Evolutionary conservation across 768 basidiomycete species (phyloP), one percentile per base, ranked within the genome.

Genomic region (Tricholoma saponaceum): DNA sequence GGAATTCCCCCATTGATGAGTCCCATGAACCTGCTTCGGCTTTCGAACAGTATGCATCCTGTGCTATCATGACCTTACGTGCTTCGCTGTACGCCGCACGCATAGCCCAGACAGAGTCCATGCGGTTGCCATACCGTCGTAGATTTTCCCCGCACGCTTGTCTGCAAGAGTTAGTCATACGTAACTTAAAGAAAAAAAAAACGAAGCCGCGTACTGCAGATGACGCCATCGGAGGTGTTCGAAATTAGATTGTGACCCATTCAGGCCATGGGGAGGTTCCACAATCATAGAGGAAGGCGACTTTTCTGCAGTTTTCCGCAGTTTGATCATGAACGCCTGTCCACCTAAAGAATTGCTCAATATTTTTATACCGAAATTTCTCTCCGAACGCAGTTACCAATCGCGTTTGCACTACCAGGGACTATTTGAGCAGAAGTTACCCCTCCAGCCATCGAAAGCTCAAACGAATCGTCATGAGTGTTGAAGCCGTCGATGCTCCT

Each of bases 261-360:
- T 72, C 61, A 95, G 74, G 13, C 74, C 76, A 66, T 83, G 82
- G 1, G 92, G 92, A 39, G 92, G 89, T 47, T 97, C 94, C 35
- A 97, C 75, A 10, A 94, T 68, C 89, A 93, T 92, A 6, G 90
- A 89, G 4, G 83, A 80, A 1, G 91, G 80, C 0, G 91, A 88
- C 22, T 86, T 83, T 60, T 92, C 89, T 37, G 77, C 68, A 1
- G 92, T 92, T 66, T 82, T 84, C 18, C 95, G 83, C 23, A 92
- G 76, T 69, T 97, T 97, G 64, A 95, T 79, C 65, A 91, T 79
- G 66, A 92, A 94, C 0, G 93, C 90, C 68, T 95, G 91, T 4
- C 94, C 94, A 51, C 89, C 93, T 92, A 62, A 14, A 33, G 49
- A 23, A 37, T 49, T 16, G 20, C 22, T 22, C 37, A 25, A 50